These are phyloP conservation scores for Kluyveromyces lactis DNA, from an alignment of 805 yeast species.

Conservation along the genomic window DNA sequence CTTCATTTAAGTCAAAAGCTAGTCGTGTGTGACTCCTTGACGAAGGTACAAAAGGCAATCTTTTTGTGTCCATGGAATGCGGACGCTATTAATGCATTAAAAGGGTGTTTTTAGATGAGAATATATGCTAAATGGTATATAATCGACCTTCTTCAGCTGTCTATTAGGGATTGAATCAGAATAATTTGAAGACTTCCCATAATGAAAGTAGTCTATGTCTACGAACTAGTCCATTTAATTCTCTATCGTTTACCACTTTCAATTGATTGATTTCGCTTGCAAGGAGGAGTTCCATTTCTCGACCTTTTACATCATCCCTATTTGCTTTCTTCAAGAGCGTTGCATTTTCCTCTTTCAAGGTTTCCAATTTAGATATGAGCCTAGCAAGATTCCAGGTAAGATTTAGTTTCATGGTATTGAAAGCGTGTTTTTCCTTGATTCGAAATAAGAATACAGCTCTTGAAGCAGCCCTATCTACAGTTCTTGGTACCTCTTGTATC, in stretches of 20 bases:
- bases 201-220: conserved; percentile 47
- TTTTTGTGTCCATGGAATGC: conserved; percentile 50
- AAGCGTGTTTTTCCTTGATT: conserved; percentile 48
- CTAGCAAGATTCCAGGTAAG: conserved; percentile 39
- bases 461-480: conserved; percentile 85
- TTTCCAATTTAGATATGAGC: conserved; percentile 45
- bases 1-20: conserved; percentile 42
- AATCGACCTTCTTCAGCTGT: background rate
- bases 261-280: conserved; percentile 70
- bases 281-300: conserved; percentile 64
- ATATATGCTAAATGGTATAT: background rate
- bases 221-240: conserved; percentile 45
- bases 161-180: conserved; percentile 4
- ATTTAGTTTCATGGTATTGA: conserved; percentile 39
- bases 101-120: conserved; percentile 20
- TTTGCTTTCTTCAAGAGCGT: conserved; percentile 71
- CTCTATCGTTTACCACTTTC: conserved; percentile 49
- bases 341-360: conserved; percentile 49
- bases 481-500: conserved; percentile 88
- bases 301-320: conserved; percentile 84
- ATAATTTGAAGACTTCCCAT: conserved; percentile 46
- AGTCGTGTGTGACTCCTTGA: conserved; percentile 37
- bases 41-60: conserved; percentile 60
- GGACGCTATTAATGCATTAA: conserved; percentile 24
- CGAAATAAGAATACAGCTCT: conserved; percentile 80